Base-by-base conservation (phyloP, 495 filamentous ascomycete species). In the Penicillium odoratum region DNA sequence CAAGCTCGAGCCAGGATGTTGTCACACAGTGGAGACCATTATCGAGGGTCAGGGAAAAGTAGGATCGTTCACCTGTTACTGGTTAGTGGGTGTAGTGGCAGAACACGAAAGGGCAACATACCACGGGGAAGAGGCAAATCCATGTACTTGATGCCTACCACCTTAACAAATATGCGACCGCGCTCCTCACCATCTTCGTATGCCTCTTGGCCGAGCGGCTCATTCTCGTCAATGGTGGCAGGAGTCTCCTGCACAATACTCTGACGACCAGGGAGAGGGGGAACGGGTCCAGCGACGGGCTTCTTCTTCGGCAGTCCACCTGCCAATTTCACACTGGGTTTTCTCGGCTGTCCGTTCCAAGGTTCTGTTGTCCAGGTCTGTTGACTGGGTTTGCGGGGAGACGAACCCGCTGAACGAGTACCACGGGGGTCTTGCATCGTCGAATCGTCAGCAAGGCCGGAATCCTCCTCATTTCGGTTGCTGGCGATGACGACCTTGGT, bases 1-100 rank as follows among this genome's bases (percentile, higher is more conserved):
- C 95, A 28, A 98, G 79, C 69, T 98, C 94, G 3, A 97, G 75
- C 91, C 92, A 98, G 0, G 92, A 85, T 6, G 94, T 98, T 1
- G 94, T 98, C 9, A 98, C 94, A 66, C 94, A 98, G 71, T 98
- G 94, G 3, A 98, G 83, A 28, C 94, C 94, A 64, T 98, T 98
- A 74, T 98, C 94, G 26, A 98, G 82, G 2, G 94, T 98, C 8
- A 98, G 81, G 49, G 92, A 88, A 75, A 98, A 98, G 76, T 90
- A 91, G 5, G 90, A 90, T 54, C 89, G 87, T 74, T 98, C 92
- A 62, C 87, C 91, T 94, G 60, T 3, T 54, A 26, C 25, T 13
- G 11, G 54, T 80, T 64, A 82, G 71, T 61, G 42, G 2, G 45
- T 58, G 64, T 54, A 60, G 15, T 48, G n/a, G 42, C 30, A 48